phyloP scores from a whole-genome alignment of 768 basidiomycete species.

The Cubamyces lactineus region DNA sequence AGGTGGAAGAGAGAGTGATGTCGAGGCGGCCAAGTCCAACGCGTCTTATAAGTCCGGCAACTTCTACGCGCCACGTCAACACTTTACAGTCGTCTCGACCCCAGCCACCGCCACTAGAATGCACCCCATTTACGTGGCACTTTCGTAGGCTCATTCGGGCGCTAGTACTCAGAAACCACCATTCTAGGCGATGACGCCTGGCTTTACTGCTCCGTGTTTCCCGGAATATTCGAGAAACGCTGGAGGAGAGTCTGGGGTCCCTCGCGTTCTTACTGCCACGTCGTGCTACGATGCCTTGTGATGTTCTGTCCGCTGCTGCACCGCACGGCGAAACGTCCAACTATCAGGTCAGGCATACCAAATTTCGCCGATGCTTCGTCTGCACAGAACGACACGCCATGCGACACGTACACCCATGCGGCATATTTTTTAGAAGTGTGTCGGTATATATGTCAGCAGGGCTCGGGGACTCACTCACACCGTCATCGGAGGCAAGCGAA shows the following conservation, averaged over 20 bases:
- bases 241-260: conserved; percentile 11
- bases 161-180: background rate
- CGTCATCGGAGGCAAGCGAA: background rate
- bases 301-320: conserved; percentile 15
- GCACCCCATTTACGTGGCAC: conserved; percentile 17
- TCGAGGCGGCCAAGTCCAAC: conserved; percentile 6
- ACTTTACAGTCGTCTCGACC: conserved; percentile 17
- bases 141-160: background rate
- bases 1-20: conserved; percentile 17
- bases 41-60: conserved; percentile 21
- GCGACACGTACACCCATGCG: conserved; percentile 6
- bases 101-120: conserved; percentile 12
- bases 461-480: background rate
- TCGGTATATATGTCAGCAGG: background rate
- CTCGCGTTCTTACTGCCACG: conserved; percentile 9
- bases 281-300: conserved; percentile 15
- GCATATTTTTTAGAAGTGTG: no score
- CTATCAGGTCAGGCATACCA: conserved; percentile 1
- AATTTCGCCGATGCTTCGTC: conserved; percentile 4
- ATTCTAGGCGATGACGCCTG: background rate
- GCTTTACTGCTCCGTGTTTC: background rate
- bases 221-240: conserved; percentile 22
- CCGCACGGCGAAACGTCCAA: conserved; percentile 18
- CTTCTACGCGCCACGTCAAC: conserved; percentile 31
- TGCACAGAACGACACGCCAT: background rate